Evolutionary conservation across 768 basidiomycete species (phyloP).

Genomic region (Saitozyma sp.): DNA sequence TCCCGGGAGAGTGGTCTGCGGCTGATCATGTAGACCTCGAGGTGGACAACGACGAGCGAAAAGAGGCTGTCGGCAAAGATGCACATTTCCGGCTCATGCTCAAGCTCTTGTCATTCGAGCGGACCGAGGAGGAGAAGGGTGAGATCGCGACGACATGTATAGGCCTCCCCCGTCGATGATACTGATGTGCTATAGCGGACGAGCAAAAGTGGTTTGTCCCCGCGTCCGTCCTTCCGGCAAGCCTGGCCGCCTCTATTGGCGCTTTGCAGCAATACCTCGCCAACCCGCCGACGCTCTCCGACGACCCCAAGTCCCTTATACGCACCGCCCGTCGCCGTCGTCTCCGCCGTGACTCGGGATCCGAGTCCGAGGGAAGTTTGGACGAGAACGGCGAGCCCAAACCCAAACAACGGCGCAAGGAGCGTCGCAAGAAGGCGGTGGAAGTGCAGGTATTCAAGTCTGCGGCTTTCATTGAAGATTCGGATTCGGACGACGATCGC

Average conservation of each 20-base stretch:
- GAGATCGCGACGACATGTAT: slow-evolving; percentile 20
- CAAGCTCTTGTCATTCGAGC: slow-evolving; percentile 70
- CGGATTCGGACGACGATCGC: slow-evolving; percentile 73
- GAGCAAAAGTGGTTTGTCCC: slow-evolving; percentile 75
- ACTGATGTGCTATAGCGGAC: slow-evolving; percentile 13
- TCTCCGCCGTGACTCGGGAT: slow-evolving; percentile 45
- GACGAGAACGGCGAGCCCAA: slow-evolving; percentile 51
- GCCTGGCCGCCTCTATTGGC: slow-evolving; percentile 67
- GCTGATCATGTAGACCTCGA: slow-evolving; percentile 63
- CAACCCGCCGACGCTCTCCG: slow-evolving; percentile 74
- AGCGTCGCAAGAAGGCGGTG: slow-evolving; percentile 57
- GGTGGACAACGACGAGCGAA: slow-evolving; percentile 71
- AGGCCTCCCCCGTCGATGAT: not conserved
- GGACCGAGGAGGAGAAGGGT: slow-evolving; percentile 64
- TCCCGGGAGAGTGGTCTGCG: not conserved
- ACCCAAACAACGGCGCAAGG: slow-evolving; percentile 11
- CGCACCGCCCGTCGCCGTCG: slow-evolving; percentile 60
- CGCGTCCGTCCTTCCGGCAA: slow-evolving; percentile 64
- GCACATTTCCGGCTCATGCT: slow-evolving; percentile 80
- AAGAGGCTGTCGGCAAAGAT: slow-evolving; percentile 73
- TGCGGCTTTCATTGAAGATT: slow-evolving; percentile 88
- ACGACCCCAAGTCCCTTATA: slow-evolving; percentile 66
- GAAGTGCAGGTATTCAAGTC: slow-evolving; percentile 79
- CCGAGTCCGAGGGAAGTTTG: slow-evolving; percentile 17
- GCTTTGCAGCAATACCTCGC: slow-evolving; percentile 82